Evolutionary conservation across 2,329 filamentous ascomycete genomes (phyloP), one percentile per base, ranked within the genome.

Genomic region (Blastomyces parvus): DNA sequence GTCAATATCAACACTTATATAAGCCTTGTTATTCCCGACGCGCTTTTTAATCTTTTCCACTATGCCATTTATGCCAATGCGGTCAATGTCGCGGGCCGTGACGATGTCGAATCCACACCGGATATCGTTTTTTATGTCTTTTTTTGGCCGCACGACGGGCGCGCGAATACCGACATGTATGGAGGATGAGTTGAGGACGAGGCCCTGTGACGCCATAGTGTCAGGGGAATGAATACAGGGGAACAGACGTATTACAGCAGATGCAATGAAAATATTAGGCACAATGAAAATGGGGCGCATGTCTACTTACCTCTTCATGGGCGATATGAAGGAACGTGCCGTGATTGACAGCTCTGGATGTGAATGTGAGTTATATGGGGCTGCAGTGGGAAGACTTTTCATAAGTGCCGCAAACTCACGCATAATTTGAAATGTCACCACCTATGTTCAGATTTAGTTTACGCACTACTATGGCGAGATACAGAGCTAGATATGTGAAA

Each of bases 251-350:
- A 22, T 22, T 46, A n/a, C n/a, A 25, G 22, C 7, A 25, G 46
- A 5, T 3, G 27, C 22, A 14, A 8, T n/a, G 46, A 46, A 46
- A 27, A 50, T 19, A 19, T 22, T 22, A 9, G 22, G 46, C 48
- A 50, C 13, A 27, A 4, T 9, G 48, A 50, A 50, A 11, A 14
- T 14, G 22, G 48, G 25, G 22, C 13, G 11, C 9, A 4, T 25
- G 48, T 3, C 25, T 50, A 27, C 22, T 25, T 27, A 50, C 48
- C 25, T 50, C 91, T 42, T 87, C 86, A 58, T 86, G 86, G 6
- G 91, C 91, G 69, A 94, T 83, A 88, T 90, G 93, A 81, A 96
- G 96, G 87, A 96, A 94, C 68, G 85, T 89, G 5, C 91, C 91
- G 75, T 96, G 91, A 71, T 87, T 96, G 78, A 94, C 93, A 69